Conservation (phyloP, 2,329 filamentous ascomycete genomes). For the Paradendryphiella salina region DNA sequence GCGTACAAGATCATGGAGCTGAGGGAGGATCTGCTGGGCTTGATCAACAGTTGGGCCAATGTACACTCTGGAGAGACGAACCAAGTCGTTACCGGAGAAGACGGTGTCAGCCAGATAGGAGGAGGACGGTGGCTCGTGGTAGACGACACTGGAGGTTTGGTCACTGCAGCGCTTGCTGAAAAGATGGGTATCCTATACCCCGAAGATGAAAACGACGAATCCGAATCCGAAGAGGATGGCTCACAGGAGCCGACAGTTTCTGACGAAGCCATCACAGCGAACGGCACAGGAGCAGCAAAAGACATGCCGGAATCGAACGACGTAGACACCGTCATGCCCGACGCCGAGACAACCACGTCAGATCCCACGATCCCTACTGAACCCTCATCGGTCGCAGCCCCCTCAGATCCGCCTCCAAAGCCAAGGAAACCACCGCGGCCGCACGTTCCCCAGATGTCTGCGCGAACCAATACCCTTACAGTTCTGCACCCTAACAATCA, state of each 20-base stretch:
- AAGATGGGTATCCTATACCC: slow-evolving; percentile 79
- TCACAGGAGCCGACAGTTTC: neutral
- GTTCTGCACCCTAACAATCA: slow-evolving; percentile 80
- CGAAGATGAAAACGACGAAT: slow-evolving; percentile 39
- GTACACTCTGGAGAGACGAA: slow-evolving; percentile 70
- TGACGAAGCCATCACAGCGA: neutral
- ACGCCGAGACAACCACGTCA: slow-evolving; percentile 19
- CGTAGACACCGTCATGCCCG: slow-evolving; percentile 5
- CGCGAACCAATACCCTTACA: slow-evolving; percentile 74
- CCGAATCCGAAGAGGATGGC: slow-evolving; percentile 9
- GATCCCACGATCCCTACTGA: slow-evolving; percentile 2
- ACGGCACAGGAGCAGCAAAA: slow-evolving; percentile 8
- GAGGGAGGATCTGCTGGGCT: slow-evolving; percentile 77
- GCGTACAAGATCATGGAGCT: slow-evolving; percentile 80
- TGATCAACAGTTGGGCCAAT: slow-evolving; percentile 88
- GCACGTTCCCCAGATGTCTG: slow-evolving; percentile 61
- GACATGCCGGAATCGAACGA: neutral
- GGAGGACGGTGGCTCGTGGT: slow-evolving; percentile 76
- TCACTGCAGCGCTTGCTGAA: slow-evolving; percentile 84
- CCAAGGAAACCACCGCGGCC: slow-evolving; percentile 36
- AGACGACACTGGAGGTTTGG: slow-evolving; percentile 81
- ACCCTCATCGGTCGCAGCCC: slow-evolving; percentile 2
- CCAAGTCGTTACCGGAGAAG: slow-evolving; percentile 32
- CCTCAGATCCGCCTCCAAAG: slow-evolving; percentile 29
- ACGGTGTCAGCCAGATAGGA: slow-evolving; percentile 43